These are phyloP conservation scores for Suhomyces maxii DNA, from an alignment of 1,139 yeast species.

Conservation along the genomic window DNA sequence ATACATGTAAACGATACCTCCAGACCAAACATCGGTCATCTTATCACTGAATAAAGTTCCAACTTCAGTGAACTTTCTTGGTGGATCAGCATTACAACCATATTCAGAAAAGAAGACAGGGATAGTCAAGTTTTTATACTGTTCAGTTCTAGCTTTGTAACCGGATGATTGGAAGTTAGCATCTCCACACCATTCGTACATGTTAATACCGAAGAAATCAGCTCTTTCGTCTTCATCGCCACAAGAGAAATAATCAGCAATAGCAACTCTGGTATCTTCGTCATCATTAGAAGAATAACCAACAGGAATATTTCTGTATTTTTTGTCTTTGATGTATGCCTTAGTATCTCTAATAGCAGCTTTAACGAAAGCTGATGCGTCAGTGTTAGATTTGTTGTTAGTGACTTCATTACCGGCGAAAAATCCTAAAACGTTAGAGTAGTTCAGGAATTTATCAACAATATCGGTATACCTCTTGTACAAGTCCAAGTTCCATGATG, in stretches of 20 bases:
- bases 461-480: constrained; percentile 74
- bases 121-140: constrained; percentile 63
- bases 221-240: constrained; percentile 62
- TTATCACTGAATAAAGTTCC: constrained; percentile 43
- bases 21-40: constrained; percentile 78
- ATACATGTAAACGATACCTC: constrained; percentile 90
- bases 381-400: constrained; percentile 49
- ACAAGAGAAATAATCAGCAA: constrained; percentile 83
- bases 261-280: constrained; percentile 63
- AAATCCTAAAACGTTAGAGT: constrained; percentile 86
- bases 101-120: constrained; percentile 88
- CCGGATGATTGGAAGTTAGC: constrained; percentile 68
- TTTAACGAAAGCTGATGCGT: constrained; percentile 76
- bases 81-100: constrained; percentile 65
- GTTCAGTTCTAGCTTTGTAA: constrained; percentile 58
- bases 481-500: constrained; percentile 68
- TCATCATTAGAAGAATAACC: constrained; percentile 95
- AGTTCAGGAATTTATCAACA: constrained; percentile 78
- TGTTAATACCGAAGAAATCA: constrained; percentile 89
- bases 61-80: constrained; percentile 70
- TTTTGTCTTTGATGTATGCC: constrained; percentile 63
- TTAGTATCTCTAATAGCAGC: constrained; percentile 93
- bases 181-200: constrained; percentile 92
- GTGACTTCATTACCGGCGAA: constrained; percentile 92
- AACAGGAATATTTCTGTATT: constrained; percentile 78